Conservation (phyloP, 129 eudicot species). For the Centella asiatica region DNA sequence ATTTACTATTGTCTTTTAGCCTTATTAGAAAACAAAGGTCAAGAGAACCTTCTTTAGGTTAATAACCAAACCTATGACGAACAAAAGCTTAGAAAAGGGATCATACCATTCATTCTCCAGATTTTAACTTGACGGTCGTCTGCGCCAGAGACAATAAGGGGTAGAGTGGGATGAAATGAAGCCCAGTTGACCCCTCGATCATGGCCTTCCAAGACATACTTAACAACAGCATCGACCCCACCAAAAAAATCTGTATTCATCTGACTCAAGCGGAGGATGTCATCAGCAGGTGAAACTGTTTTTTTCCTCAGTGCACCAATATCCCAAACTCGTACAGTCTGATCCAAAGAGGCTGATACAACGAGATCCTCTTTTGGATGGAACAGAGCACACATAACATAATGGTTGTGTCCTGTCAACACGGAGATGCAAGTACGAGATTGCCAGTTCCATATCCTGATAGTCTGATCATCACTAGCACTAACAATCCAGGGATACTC, state of each 20-base stretch:
- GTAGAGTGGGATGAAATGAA: slow-evolving; percentile 46
- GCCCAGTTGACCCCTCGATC: slow-evolving; percentile 55
- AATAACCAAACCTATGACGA: not conserved
- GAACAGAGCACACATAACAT: slow-evolving; percentile 51
- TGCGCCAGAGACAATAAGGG: slow-evolving; percentile 46
- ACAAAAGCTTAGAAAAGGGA: not conserved
- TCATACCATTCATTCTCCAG: slow-evolving; percentile 55
- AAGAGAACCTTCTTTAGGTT: not conserved
- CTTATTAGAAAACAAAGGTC: not conserved
- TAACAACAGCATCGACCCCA: slow-evolving; percentile 53
- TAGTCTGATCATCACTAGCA: slow-evolving; percentile 56
- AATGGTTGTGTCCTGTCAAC: slow-evolving; percentile 49
- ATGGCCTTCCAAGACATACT: slow-evolving; percentile 52
- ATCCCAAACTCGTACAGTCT: slow-evolving; percentile 56
- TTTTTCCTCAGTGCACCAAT: slow-evolving; percentile 45
- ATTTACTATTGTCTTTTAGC: too few relatives aligned
- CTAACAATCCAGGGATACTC: slow-evolving; percentile 51
- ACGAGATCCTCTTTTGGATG: slow-evolving; percentile 50
- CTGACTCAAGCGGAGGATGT: slow-evolving; percentile 37
- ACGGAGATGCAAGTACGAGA: slow-evolving; percentile 51
- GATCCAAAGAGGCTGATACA: slow-evolving; percentile 48
- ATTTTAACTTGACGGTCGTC: slow-evolving; percentile 55
- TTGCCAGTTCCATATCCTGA: slow-evolving; percentile 54
- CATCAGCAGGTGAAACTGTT: slow-evolving; percentile 48
- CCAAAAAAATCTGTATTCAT: slow-evolving; percentile 48